Percentiles rank a stretch among this genome's conserved stretches.
Conservation (phyloP, 176 grass and related monocot genomes). For the Hyparrhenia diplandra region DNA sequence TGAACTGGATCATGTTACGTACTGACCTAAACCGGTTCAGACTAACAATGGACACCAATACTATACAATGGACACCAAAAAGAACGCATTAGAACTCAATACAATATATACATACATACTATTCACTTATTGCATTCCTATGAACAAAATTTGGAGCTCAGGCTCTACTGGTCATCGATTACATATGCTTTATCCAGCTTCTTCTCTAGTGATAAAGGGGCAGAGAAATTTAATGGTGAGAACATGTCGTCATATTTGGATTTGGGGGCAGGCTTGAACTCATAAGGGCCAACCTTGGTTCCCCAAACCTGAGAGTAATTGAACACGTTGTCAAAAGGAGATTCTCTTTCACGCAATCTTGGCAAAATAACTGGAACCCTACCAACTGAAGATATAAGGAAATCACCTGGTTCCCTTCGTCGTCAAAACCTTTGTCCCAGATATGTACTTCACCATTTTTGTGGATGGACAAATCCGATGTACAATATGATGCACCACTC, state of each 20-base stretch:
- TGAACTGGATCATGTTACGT: not conserved
- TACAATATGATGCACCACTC: conserved; percentile 81
- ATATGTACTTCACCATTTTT: conserved; percentile 83
- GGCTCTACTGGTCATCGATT: conserved; percentile 55
- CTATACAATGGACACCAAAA: not conserved
- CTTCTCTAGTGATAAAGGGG: conserved; percentile 71
- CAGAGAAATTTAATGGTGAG: conserved; percentile 73
- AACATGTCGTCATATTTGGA: conserved; percentile 80
- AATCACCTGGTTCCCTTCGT: conserved; percentile 67
- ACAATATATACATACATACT: conserved; percentile 9
- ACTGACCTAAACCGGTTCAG: not conserved
- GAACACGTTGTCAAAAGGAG: not conserved
- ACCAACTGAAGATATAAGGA: not conserved
- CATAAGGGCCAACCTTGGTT: conserved; percentile 72
- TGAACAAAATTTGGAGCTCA: conserved; percentile 27
- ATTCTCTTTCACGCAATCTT: not conserved
- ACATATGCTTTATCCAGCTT: conserved; percentile 60
- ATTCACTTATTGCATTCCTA: conserved; percentile 32
- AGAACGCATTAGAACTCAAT: conserved; percentile 9
- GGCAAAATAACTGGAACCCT: not conserved
- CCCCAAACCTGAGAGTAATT: conserved; percentile 72
- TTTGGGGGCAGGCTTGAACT: conserved; percentile 78
- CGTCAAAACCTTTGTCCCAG: conserved; percentile 87
- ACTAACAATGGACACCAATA: not conserved
- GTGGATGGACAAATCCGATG: conserved; percentile 76